A percentile compares a stretch with the other conserved stretches of the same genome.
These are phyloP conservation scores for Hypericum perforatum DNA, from an alignment of 345 rosid species.

Conservation along the genomic window DNA sequence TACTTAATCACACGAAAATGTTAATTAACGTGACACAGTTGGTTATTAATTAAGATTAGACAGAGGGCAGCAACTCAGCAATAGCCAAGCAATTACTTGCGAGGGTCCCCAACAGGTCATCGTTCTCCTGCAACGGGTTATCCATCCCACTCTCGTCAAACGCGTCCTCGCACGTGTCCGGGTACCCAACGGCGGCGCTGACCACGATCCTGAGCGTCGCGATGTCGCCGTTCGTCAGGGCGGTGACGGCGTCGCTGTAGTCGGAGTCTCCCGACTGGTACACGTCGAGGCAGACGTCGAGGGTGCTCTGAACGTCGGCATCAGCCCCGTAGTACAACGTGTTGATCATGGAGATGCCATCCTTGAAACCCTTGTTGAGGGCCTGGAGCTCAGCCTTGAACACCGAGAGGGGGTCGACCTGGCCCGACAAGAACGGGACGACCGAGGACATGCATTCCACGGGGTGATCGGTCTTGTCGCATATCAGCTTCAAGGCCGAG, in stretches of 20 bases:
- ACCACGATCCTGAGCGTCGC: slow-evolving; percentile 4
- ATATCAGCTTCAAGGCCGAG: slow-evolving; percentile 3
- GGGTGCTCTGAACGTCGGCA: background rate
- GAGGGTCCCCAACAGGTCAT: background rate
- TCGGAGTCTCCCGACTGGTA: slow-evolving; percentile 6
- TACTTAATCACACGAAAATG: too few relatives aligned
- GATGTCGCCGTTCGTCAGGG: slow-evolving; percentile 5
- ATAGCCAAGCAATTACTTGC: slow-evolving; percentile 16
- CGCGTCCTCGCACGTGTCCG: slow-evolving; percentile 5
- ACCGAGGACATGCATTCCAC: slow-evolving; percentile 6
- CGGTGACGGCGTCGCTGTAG: slow-evolving; percentile 1
- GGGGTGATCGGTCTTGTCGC: background rate
- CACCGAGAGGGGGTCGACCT: slow-evolving; percentile 5
- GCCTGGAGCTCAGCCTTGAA: slow-evolving; percentile 13
- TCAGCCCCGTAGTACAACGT: background rate
- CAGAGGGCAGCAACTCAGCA: background rate
- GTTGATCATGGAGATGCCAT: background rate
- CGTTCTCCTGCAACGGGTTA: slow-evolving; percentile 7
- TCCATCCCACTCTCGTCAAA: slow-evolving; percentile 5
- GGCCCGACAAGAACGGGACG: background rate
- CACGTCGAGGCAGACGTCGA: slow-evolving; percentile 10
- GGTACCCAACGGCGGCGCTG: slow-evolving; percentile 5
- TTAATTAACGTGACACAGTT: too few relatives aligned
- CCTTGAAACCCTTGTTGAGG: background rate
- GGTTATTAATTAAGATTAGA: too few relatives aligned